Base-by-base conservation (phyloP, 306 rosid species). In the Corylus americana region DNA sequence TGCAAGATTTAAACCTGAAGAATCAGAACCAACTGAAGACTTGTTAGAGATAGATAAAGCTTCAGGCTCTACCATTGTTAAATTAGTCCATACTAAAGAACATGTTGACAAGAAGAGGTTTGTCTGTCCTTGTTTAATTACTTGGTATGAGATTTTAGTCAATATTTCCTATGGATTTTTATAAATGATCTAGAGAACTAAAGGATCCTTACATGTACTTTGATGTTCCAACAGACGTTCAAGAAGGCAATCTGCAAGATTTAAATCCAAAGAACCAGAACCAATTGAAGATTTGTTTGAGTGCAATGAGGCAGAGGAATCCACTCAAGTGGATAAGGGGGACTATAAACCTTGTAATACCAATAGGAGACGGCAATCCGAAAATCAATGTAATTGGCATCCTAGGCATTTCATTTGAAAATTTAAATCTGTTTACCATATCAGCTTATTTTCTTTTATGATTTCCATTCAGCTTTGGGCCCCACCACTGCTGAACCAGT, bases 101-200 rank as follows among this genome's bases (percentile, higher is more conserved):
- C 84, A 81, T 74, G 71, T 70, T 62, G 87, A 82, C 77, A 82
- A 76, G 68, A 89, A 83, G 74, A 92, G 97, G 98, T 95, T 83
- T 80, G 74, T 54, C 55, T 39, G 20, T 79, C 74, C 53, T 66
- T 62, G 22, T 71, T 49, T 74, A 55, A 53, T 27, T 73, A 16
- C 61, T 84, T 57, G 61, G 35, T 73, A 37, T 68, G 73, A 53
- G 53, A 49, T 49, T 11, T 49, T 49, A 49, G 73, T 69, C 57
- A 74, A 80, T 74, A 77, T 39, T 79, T 80, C 55, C 51, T 53
- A 37, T 81, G 53, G 63, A 53, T 62, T 31, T 59, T 76, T 85
- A 67, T 47, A 47, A 70, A 20, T 73, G 29, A 73, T 78, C 75
- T 55, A 83, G 73, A 73, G 29, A 75, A 64, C 29, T 14, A 71